Evolutionary conservation across 2,329 filamentous ascomycete species (phyloP), one percentile per base, ranked within the genome.

Genomic region (Alternaria sp.): DNA sequence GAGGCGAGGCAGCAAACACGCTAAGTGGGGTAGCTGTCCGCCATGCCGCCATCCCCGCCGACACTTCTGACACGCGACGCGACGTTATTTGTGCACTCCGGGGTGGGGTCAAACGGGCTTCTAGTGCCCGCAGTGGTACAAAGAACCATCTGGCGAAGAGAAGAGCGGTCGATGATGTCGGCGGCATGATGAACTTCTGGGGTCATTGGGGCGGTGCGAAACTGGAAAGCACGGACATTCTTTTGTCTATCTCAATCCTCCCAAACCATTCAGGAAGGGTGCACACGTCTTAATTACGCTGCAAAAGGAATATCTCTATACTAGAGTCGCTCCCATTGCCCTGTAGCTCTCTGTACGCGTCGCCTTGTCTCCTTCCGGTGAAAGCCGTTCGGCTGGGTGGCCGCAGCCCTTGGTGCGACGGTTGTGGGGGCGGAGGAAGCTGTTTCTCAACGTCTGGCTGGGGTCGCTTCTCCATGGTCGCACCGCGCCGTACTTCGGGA

Each of bases 1-100:
- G 43, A 30, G 25, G 51, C 26, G 28, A n/a, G 40, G 30, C 12
- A 15, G 40, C 54, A 46, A 52, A 23, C 47, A 12, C 52, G 44
- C 45, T 6, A 62, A 62, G 59, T 53, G 55, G 59, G 55, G 55
- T 52, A n/a, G n/a, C n/a, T n/a, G n/a, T n/a, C n/a, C n/a, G n/a
- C n/a, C n/a, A n/a, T n/a, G n/a, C n/a, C n/a, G n/a, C n/a, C n/a
- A n/a, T n/a, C 26, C 15, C 44, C n/a, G 56, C 56, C 1, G 50
- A 30, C 19, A 11, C 32, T 13, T 44, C 11, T 52, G 11, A 28
- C 47, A 59, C 54, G 54, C 26, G 21, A 59, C 23, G 46, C 36
- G 28, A n/a, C 6, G 0, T 30, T 40, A 45, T 8, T 45, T 40
- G 49, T 52, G 49, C 49, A 40, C 9, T 25, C 30, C n/a, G 17